Base-by-base conservation (phyloP, 1,139 yeast species). In the Protomyces lactucae-debilis region DNA sequence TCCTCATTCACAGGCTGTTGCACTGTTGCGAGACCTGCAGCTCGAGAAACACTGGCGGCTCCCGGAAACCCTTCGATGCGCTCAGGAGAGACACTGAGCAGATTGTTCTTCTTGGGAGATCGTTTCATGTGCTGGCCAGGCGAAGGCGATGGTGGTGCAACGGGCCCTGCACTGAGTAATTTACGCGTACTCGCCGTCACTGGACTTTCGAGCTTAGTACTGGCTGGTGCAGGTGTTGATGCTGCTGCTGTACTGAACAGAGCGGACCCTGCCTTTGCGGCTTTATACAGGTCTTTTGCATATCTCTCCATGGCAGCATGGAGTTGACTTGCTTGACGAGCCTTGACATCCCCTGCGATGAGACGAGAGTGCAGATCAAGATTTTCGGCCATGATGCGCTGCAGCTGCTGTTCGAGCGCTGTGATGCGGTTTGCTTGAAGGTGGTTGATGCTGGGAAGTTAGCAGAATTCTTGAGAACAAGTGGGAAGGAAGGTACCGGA, bases 341-440 rank as follows among this genome's bases (percentile, higher is more conserved):
- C 48, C 5, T 18, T n/a, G 23, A 21, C 48, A 10, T 43, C 48
- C 5, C 23, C 12, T 18, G 43, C 52, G 1, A 59, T 59, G 35
- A 59, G 56, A 14, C 52, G 56, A 12, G 57, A 40, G 12, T 53
- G 57, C 3, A 59, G 52, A 16, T 59, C 57, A 4, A 59, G 53
- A 35, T 59, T 59, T 18, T 59, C 63, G 40, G 52, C 45, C 37
- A 59, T 14, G 10, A 52, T 37, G 16, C 52, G 52, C 32, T 56
- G 35, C 14, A 52, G 45, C 28, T 59, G 52, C 14, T 55, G 28
- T 32, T 59, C 63, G 23, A 59, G 52, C n/a, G 55, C 32, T 9
- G 61, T 51, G n/a, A 57, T 57, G 10, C 61, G 39, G 21, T 57
- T 57, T 14, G 61, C 37, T 37, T 57, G 61, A 5, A 57, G 28